Conservation (phyloP, 1,284 basidiomycete genomes). For the Cutaneotrichosporon spelunceum region DNA sequence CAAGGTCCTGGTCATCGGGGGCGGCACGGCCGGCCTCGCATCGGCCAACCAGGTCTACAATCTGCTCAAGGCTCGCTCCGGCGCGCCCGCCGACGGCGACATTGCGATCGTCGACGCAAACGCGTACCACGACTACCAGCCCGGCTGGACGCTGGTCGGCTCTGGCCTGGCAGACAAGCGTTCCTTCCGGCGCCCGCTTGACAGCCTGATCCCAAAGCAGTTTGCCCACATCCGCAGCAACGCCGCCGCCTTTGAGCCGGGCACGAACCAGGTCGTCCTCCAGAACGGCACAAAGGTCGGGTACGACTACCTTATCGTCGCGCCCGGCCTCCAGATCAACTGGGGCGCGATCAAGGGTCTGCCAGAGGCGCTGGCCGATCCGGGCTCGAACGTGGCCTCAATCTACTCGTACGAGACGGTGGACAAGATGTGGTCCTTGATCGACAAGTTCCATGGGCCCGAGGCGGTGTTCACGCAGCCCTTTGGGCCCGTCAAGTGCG, state of each 20-base stretch:
- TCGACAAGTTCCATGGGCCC: conserved; percentile 70
- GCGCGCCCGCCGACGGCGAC: conserved; percentile 66
- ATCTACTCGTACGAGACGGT: conserved; percentile 87
- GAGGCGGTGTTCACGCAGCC: conserved; percentile 92
- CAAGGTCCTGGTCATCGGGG: conserved; percentile 55
- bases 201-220: conserved; percentile 67
- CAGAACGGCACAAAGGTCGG: conserved; percentile 68
- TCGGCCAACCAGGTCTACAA: conserved; percentile 80
- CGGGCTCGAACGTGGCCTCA: conserved; percentile 78
- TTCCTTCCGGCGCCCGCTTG: conserved; percentile 68
- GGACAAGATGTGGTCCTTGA: conserved; percentile 80
- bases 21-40: conserved; percentile 67
- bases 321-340: conserved; percentile 78
- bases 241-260: conserved; percentile 72
- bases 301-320: conserved; percentile 87
- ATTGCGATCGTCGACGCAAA: conserved; percentile 72
- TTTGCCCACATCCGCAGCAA: conserved; percentile 71
- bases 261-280: conserved; percentile 65
- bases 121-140: conserved; percentile 56
- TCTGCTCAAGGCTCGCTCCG: conserved; percentile 67
- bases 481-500: conserved; percentile 89
- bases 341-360: conserved; percentile 77
- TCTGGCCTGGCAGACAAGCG: conserved; percentile 67
- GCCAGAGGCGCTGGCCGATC: conserved; percentile 69
- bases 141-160: conserved; percentile 90